Conservation (phyloP, 139 green algal genomes). For the Auxenochlorella pyrenoidosa region DNA sequence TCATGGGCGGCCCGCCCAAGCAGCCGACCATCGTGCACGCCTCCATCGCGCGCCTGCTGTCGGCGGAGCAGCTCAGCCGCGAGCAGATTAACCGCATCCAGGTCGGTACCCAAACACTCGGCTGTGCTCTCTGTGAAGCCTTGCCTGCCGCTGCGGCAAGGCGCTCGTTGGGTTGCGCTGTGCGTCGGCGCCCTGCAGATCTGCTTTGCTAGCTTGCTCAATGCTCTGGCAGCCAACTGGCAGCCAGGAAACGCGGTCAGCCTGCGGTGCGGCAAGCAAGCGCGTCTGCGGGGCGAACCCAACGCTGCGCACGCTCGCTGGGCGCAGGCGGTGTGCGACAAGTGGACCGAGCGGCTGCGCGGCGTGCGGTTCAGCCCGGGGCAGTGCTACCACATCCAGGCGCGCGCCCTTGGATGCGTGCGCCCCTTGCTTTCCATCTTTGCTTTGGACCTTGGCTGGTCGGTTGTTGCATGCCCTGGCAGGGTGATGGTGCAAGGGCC, state of each 20-base stretch:
- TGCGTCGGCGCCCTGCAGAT: background rate
- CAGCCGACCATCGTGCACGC: constrained; percentile 63
- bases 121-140: too few relatives aligned
- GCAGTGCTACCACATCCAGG: constrained; percentile 36
- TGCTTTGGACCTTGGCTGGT: background rate
- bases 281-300: background rate
- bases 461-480: background rate
- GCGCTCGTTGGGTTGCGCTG: too few relatives aligned
- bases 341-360: constrained; percentile 30
- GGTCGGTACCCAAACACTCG: background rate
- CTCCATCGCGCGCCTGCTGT: constrained; percentile 51
- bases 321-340: constrained; percentile 40
- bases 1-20: constrained; percentile 44
- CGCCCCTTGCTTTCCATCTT: background rate
- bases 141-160: too few relatives aligned
- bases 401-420: background rate
- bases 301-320: background rate
- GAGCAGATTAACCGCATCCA: constrained; percentile 38
- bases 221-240: too few relatives aligned
- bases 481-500: background rate
- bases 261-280: background rate
- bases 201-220: background rate
- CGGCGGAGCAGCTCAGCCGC: constrained; percentile 30
- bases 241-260: too few relatives aligned
- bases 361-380: constrained; percentile 38